Base-by-base conservation (phyloP, 306 rosid genomes). In the Lablab purpureus region DNA sequence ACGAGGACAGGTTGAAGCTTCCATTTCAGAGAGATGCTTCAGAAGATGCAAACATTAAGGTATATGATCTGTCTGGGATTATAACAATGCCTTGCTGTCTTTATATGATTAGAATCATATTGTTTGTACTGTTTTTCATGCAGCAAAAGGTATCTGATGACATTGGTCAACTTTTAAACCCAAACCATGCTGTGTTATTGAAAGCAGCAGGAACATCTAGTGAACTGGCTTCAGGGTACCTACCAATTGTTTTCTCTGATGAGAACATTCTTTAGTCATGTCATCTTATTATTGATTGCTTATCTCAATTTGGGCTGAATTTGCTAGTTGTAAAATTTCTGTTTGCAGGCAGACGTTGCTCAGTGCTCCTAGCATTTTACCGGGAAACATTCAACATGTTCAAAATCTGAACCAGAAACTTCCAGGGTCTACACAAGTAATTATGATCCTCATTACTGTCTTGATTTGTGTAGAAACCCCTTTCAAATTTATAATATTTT, bases 201-300 rank as follows among this genome's bases (percentile, higher is more conserved):
- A 89, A 89, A 74, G 87, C 79, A 67, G 59, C 85, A 19, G 72
- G 80, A 67, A 50, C 85, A 22, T 58, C 88, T 56, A 82, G 74
- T 76, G 93, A 89, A 82, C 92, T 73, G 69, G 76, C 89, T 90
- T 50, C 88, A 25, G 88, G 98, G 98, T 94, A 63, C 54, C 41
- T 82, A 65, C 80, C 23, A 50, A 67, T 59, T 51, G 18, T 58
- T 52, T 77, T 71, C 43, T 64, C 49, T 51, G 22, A 49, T 68
- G 64, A 34, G 52, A 83, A 34, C 50, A 45, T 56, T 58, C 67
- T 17, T 27, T 78, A 10, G 77, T 79, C 76, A 18, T 70, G 77
- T 71, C 45, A 21, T 54, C 58, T 65, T 54, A 40, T 64, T 52
- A 3, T 63, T 47, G 56, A 58, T 60, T 67, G 46, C 30, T 59